Evolutionary conservation across 2,329 filamentous ascomycete species (phyloP).

Genomic region (Parafenestella ontariensis): DNA sequence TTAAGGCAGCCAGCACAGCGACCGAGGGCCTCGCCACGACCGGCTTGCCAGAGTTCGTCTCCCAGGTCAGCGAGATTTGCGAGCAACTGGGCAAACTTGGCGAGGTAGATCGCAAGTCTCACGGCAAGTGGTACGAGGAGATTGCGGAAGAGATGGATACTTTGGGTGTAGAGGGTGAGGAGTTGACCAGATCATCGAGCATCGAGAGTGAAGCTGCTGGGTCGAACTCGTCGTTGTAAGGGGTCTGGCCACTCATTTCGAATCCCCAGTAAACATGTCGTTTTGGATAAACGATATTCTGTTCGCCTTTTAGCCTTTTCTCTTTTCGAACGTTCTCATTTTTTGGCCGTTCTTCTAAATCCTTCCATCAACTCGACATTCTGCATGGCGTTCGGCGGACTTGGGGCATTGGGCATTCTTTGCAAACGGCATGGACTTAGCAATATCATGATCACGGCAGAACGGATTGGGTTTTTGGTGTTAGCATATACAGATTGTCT

Average conservation of each 20-base stretch:
- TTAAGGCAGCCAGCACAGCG: slow-evolving; percentile 71
- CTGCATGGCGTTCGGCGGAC: background rate
- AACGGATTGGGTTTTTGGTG: too few relatives aligned
- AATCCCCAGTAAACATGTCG: too few relatives aligned
- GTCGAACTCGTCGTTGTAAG: background rate
- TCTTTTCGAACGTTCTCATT: background rate
- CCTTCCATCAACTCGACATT: too few relatives aligned
- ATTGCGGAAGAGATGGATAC: slow-evolving; percentile 64
- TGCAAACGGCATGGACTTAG: too few relatives aligned
- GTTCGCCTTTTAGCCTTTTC: too few relatives aligned
- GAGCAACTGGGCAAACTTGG: slow-evolving; percentile 71
- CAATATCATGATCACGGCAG: too few relatives aligned
- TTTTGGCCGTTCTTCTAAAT: background rate
- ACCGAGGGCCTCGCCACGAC: slow-evolving; percentile 73
- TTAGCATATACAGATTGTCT: too few relatives aligned
- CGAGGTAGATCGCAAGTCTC: slow-evolving; percentile 70
- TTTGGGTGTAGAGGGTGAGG: slow-evolving; percentile 40
- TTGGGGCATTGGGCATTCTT: background rate
- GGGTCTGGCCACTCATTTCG: too few relatives aligned
- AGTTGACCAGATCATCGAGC: slow-evolving; percentile 33
- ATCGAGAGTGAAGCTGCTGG: slow-evolving; percentile 23
- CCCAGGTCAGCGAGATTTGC: slow-evolving; percentile 71
- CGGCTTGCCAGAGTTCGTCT: slow-evolving; percentile 76
- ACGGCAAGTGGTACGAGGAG: slow-evolving; percentile 74
- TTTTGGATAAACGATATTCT: too few relatives aligned